Base-by-base conservation (phyloP, 2,329 filamentous ascomycete species). In the Sporothrix protearum region DNA sequence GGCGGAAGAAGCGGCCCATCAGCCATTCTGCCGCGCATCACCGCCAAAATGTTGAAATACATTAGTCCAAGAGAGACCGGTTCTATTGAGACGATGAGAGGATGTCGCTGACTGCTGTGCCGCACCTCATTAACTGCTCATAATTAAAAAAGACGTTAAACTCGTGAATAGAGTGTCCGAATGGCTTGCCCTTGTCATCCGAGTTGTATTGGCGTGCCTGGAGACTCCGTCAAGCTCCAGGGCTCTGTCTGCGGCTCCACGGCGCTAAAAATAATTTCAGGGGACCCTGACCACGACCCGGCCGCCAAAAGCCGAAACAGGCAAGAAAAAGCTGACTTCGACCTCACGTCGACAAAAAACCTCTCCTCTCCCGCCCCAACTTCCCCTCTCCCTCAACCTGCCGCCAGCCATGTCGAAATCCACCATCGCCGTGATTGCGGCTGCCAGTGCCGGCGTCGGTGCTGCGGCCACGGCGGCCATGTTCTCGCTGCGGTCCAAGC, bases 361-460 rank as follows among this genome's bases (percentile, higher is more conserved):
- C 2, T 19, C 10, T 4, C 6, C 7, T 36, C 55, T 16, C 5
- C 6, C 53, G 12, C 53, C 53, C 7, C 53, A 39, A 33, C 3
- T 22, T n/a, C 12, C 7, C 53, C 53, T 33, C 14, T 33, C 12
- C 36, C 22, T 14, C 55, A 19, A 19, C n/a, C 28, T 42, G 49
- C 39, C 67, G 9, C 25, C 64, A 28, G 70, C 33, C 75, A 95
- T 95, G 92, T 94, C 92, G 72, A 95, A 94, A 81, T 85, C 89
- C 30, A 93, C 91, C 45, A 78, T 95, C 76, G 91, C 91, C 75
- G 85, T 92, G 73, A 90, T 94, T 77, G 92, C 92, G 77, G 91
- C 89, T 74, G 86, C 92, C 77, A 89, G 92, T 80, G 92, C 92
- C 76, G 90, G 90, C 80, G 89, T 91, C 69, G 92, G 92, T 73